A percentile compares a stretch with the other conserved stretches of the same genome.
These are phyloP conservation scores for Ophiostoma quercus DNA, from an alignment of 2,329 filamentous ascomycete species.

Conservation along the genomic window DNA sequence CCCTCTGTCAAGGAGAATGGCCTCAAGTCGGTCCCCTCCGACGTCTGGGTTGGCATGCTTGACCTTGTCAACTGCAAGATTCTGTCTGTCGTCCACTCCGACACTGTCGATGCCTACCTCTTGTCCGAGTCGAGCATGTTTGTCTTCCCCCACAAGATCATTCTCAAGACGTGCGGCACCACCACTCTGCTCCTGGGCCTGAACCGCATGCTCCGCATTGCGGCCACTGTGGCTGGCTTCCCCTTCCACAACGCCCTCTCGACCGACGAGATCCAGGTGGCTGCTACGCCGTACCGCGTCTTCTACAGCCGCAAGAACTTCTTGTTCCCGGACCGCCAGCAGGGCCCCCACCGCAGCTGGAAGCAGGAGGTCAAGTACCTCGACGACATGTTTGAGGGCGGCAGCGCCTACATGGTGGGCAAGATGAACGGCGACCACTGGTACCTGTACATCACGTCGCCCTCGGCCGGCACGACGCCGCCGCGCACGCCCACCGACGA, in stretches of 20 bases:
- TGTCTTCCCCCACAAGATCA: conserved; percentile 98
- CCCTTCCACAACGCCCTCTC: conserved; percentile 67
- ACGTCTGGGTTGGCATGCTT: conserved; percentile 93
- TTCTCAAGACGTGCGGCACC: conserved; percentile 96
- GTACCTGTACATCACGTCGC: conserved; percentile 95
- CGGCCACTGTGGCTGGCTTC: conserved; percentile 82
- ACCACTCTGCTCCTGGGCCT: conserved; percentile 88
- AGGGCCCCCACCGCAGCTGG: conserved; percentile 94
- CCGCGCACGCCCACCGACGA: conserved; percentile 66
- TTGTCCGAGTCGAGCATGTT: conserved; percentile 99
- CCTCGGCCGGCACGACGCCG: conserved; percentile 72
- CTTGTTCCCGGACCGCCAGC: conserved; percentile 89
- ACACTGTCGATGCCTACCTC: conserved; percentile 92
- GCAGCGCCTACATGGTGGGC: conserved; percentile 98
- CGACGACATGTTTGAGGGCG: conserved; percentile 83
- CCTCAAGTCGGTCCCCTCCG: conserved; percentile 76
- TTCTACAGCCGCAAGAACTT: conserved; percentile 99
- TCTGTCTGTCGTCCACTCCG: conserved; percentile 85
- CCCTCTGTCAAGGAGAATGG: conserved; percentile 66
- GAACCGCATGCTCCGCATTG: conserved; percentile 87
- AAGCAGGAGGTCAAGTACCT: conserved; percentile 89
- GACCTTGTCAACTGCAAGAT: conserved; percentile 99
- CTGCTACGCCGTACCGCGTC: conserved; percentile 86
- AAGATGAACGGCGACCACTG: conserved; percentile 99
- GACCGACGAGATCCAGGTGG: conserved; percentile 61